These are phyloP conservation scores for Trichosporon sp. DNA, from an alignment of 1,284 basidiomycete genomes.

Conservation along the genomic window DNA sequence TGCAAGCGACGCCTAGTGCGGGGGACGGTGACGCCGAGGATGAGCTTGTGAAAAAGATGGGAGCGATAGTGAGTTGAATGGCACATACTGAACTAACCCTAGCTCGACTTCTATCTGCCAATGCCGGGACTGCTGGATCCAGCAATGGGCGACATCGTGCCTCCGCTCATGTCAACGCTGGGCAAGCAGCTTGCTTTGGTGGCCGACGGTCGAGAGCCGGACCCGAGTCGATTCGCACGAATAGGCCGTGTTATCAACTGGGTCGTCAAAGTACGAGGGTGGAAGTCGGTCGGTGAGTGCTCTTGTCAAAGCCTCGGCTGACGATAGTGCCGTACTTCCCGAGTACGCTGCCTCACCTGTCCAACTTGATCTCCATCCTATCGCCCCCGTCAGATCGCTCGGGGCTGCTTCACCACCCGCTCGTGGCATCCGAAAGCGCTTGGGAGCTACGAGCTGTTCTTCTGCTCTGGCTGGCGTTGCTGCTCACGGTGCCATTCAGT, in stretches of 20 bases:
- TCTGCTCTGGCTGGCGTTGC: constrained; percentile 86
- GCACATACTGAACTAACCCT: not conserved
- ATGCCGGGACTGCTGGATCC: constrained; percentile 93
- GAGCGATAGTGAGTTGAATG: constrained; percentile 36
- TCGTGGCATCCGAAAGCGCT: constrained; percentile 28
- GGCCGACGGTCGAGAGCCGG: constrained; percentile 44
- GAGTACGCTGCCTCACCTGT: constrained; percentile 75
- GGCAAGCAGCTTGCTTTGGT: constrained; percentile 56
- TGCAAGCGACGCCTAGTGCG: constrained; percentile 48
- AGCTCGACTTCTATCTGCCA: constrained; percentile 90
- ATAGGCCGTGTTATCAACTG: constrained; percentile 67
- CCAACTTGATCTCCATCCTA: constrained; percentile 66
- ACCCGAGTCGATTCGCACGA: constrained; percentile 51
- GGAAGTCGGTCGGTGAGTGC: constrained; percentile 81
- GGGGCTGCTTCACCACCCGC: constrained; percentile 34
- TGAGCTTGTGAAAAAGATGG: constrained; percentile 52
- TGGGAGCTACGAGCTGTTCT: constrained; percentile 84
- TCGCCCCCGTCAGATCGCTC: constrained; percentile 51
- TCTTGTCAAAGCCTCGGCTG: not conserved
- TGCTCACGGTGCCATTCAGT: constrained; percentile 91
- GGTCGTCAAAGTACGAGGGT: constrained; percentile 83
- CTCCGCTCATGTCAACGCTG: constrained; percentile 66
- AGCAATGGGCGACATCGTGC: constrained; percentile 75
- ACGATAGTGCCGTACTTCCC: constrained; percentile 80
- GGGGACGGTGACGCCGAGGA: constrained; percentile 52